Evolutionary conservation across 1,284 basidiomycete species (phyloP), one percentile per base, ranked within the genome.

Genomic region (Dichomitus squalens): DNA sequence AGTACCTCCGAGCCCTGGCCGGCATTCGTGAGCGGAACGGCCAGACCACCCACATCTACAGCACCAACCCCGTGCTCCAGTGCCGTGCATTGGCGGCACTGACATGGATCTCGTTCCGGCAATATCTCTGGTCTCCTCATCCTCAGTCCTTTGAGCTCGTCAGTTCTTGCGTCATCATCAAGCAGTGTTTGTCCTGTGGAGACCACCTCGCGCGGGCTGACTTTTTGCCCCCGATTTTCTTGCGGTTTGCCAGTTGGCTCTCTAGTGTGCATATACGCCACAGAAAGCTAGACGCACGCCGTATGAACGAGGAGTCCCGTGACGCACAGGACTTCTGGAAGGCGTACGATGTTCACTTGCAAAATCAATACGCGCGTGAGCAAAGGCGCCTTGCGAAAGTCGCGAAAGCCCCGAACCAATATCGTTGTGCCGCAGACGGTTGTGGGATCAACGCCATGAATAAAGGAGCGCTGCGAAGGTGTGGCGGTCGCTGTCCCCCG

Each of bases 401-500:
- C 7, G 34, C 27, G 21, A 48, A 18, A 18, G 35, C 34, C 18
- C 50, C 46, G 49, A 52, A 55, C 25, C 33, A 23, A 50, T 55
- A 55, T 18, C n/a, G 25, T 4, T 61, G 60, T 40, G 53, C 56
- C 3, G 36, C 21, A 25, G 33, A 40, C 20, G 53, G 54, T 2
- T 61, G 60, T 29, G 50, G 49, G 4, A 49, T 55, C 9, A 25
- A 35, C 12, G 53, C 51, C 14, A 14, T 33, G 11, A 38, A 52
- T 7, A 50, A 47, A 50, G 27, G 20, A 3, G 58, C 39, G 11
- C 36, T 57, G 16, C 25, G 16, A 7, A 16, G 27, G n/a, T 63
- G 63, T 34, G 27, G 33, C 4, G 63, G 63, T 7, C 25, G 33
- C 12, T 63, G 63, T 38, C 46, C 54, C 2, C 25, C 23, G 11